A percentile compares a stretch with the other conserved stretches of the same genome.
Evolutionary conservation across 1,284 basidiomycete species (phyloP).

Genomic region (Pseudozyma hubeiensis): DNA sequence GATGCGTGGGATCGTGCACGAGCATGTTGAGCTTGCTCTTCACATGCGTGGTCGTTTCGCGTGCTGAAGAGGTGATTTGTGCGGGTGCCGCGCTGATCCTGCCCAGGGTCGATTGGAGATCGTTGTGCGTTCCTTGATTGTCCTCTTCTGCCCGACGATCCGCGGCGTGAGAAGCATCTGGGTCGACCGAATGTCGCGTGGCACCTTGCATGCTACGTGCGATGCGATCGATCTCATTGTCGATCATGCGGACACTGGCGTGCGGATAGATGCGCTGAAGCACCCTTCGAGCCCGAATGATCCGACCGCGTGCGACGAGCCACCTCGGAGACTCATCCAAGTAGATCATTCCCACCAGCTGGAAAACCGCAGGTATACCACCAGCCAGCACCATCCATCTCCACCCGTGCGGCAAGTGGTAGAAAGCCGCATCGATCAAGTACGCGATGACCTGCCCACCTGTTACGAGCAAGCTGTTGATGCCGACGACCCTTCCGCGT

Average conservation of each 20-base stretch:
- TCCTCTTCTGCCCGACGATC: slow-evolving; percentile 8
- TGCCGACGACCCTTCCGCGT: slow-evolving; percentile 55
- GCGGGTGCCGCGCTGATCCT: slow-evolving; percentile 15
- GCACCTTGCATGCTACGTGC: slow-evolving; percentile 39
- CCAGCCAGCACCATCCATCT: slow-evolving; percentile 62
- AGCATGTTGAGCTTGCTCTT: slow-evolving; percentile 44
- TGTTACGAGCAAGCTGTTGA: slow-evolving; percentile 61
- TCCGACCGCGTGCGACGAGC: slow-evolving; percentile 49
- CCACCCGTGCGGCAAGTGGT: slow-evolving; percentile 59
- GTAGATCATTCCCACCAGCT: slow-evolving; percentile 58
- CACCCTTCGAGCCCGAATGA: slow-evolving; percentile 49
- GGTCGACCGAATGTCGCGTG: slow-evolving; percentile 15
- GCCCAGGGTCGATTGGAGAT: slow-evolving; percentile 12
- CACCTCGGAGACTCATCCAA: slow-evolving; percentile 62
- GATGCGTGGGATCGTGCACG: slow-evolving; percentile 30
- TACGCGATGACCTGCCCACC: slow-evolving; percentile 64
- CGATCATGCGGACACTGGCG: slow-evolving; percentile 38
- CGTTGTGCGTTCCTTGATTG: neutral
- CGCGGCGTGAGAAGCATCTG: slow-evolving; percentile 8
- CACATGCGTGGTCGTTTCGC: slow-evolving; percentile 16
- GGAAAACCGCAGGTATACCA: slow-evolving; percentile 53
- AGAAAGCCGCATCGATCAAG: slow-evolving; percentile 54
- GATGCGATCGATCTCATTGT: slow-evolving; percentile 52
- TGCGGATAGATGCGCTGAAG: slow-evolving; percentile 57
- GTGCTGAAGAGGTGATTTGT: slow-evolving; percentile 19